Conservation (phyloP, 257 asterid genomes). For the Craterostigma plantagineum region DNA sequence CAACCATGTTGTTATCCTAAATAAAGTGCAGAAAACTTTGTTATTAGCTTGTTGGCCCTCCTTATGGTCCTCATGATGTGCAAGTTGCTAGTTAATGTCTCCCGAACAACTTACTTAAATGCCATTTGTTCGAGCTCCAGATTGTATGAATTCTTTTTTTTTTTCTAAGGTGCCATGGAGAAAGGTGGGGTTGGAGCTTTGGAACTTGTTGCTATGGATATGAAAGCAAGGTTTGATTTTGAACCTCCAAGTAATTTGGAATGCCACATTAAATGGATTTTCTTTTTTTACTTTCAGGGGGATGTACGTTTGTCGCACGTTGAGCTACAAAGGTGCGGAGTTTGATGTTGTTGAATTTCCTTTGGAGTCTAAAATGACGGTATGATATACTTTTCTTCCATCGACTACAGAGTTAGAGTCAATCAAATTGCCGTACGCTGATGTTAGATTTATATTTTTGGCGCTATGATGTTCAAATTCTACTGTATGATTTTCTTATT, state of each 20-base stretch:
- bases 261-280: constrained; percentile 11
- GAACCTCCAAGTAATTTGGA: constrained; percentile 7
- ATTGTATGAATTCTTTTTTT: constrained; percentile 4
- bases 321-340: constrained; percentile 91
- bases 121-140: too few relatives aligned
- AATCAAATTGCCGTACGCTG: too few relatives aligned
- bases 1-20: not conserved
- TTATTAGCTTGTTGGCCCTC: too few relatives aligned
- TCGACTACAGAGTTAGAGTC: too few relatives aligned
- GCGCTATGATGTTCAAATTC: too few relatives aligned
- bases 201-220: constrained; percentile 99
- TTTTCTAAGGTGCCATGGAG: constrained; percentile 60
- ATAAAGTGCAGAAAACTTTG: not conserved
- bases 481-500: too few relatives aligned
- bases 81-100: too few relatives aligned
- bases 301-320: constrained; percentile 97
- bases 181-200: constrained; percentile 99
- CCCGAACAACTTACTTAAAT: too few relatives aligned
- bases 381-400: constrained; percentile 12
- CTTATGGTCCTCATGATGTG: too few relatives aligned
- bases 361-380: constrained; percentile 70
- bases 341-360: constrained; percentile 95
- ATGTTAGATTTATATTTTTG: too few relatives aligned
- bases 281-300: constrained; percentile 56
- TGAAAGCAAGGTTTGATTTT: constrained; percentile 78